phyloP scores from a whole-genome alignment of 1,284 basidiomycete genomes.

The Grifola frondosa region DNA sequence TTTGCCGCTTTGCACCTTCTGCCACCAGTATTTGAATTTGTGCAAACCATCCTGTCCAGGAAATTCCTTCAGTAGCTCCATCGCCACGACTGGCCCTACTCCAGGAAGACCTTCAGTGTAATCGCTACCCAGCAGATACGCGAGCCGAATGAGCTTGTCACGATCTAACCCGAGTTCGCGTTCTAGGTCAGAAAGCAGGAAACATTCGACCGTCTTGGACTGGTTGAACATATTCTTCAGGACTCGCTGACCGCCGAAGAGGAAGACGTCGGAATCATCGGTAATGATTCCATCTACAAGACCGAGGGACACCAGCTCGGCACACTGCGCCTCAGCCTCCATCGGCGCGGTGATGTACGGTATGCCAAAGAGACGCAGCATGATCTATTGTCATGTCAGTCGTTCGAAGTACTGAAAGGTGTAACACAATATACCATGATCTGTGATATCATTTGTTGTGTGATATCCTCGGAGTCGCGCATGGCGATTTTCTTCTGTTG shows the following conservation, averaged over 20 bases:
- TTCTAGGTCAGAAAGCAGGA: conserved; percentile 80
- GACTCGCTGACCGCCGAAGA: conserved; percentile 91
- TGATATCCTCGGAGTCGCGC: conserved; percentile 94
- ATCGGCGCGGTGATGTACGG: conserved; percentile 98
- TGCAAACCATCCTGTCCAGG: conserved; percentile 80
- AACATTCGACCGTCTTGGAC: conserved; percentile 97
- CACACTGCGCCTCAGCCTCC: conserved; percentile 99
- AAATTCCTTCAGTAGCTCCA: conserved; percentile 93
- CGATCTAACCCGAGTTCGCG: conserved; percentile 89
- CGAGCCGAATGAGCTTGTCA: conserved; percentile 84
- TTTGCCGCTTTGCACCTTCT: conserved; percentile 87
- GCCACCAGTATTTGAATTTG: conserved; percentile 95
- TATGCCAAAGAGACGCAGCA: conserved; percentile 93
- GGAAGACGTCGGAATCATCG: conserved; percentile 98
- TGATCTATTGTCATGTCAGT: conserved; percentile 44
- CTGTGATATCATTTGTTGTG: conserved; percentile 91
- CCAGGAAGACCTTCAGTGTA: conserved; percentile 97
- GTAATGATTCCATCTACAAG: conserved; percentile 98
- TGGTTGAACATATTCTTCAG: conserved; percentile 99
- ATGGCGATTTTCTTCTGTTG: conserved; percentile 85
- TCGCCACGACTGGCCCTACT: conserved; percentile 93
- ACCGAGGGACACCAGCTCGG: conserved; percentile 81
- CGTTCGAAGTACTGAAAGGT: background rate
- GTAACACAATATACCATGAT: conserved; percentile 72
- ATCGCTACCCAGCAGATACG: conserved; percentile 94